Conservation (phyloP, 495 filamentous ascomycete species). For the Podospora appendiculata region DNA sequence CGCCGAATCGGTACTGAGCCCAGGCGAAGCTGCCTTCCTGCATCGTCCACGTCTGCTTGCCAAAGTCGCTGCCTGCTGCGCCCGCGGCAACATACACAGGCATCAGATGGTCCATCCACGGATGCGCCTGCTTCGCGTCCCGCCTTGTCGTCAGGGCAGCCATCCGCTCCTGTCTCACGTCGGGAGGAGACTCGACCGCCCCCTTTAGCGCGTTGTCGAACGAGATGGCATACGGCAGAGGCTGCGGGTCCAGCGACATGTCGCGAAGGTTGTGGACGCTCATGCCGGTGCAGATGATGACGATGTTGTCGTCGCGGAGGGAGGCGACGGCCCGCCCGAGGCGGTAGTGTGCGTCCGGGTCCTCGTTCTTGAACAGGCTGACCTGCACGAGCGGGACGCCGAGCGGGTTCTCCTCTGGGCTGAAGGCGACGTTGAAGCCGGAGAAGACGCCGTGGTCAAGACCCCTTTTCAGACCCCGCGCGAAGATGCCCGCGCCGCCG, state of each 20-base stretch:
- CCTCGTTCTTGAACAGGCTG: conserved; percentile 62
- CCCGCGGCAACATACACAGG: conserved; percentile 71
- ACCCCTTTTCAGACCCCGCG: conserved; percentile 56
- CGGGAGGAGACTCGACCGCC: conserved; percentile 47
- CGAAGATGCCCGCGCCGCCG: conserved; percentile 52
- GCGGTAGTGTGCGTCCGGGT: conserved; percentile 60
- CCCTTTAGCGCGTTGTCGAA: conserved; percentile 77
- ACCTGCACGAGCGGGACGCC: conserved; percentile 76
- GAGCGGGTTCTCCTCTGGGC: conserved; percentile 65
- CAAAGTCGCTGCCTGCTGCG: conserved; percentile 56
- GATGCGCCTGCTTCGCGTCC: conserved; percentile 73
- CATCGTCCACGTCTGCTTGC: conserved; percentile 55
- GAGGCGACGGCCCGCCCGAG: conserved; percentile 61
- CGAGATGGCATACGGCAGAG: conserved; percentile 58
- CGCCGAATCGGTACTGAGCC: conserved; percentile 70
- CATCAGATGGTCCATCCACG: conserved; percentile 69
- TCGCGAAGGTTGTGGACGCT: conserved; percentile 81
- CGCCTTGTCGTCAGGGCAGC: conserved; percentile 47
- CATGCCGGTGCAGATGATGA: conserved; percentile 79
- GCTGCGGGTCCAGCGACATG: conserved; percentile 38
- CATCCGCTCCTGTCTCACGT: conserved; percentile 55
- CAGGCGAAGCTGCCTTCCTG: conserved; percentile 63
- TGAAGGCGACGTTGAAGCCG: conserved; percentile 63
- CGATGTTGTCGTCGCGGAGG: conserved; percentile 64
- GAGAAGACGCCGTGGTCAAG: conserved; percentile 80